phyloP scores from a whole-genome alignment of 495 filamentous ascomycete genomes.

The Rhizodiscina lignyota region DNA sequence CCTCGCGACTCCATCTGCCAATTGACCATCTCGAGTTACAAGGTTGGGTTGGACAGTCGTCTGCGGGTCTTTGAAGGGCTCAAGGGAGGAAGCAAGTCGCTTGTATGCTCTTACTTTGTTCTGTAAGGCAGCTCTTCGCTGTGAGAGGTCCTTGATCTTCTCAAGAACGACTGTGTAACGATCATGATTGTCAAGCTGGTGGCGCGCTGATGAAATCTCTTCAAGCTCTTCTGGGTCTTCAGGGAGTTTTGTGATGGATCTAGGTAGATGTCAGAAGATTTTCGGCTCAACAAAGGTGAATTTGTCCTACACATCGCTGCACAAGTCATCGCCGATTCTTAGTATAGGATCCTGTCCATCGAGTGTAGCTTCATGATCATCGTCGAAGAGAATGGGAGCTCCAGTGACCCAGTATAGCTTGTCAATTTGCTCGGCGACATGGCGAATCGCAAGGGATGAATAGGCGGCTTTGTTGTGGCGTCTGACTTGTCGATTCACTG shows the following conservation, averaged over 20 bases:
- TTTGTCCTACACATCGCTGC: too few species aligned
- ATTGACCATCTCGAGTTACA: constrained; percentile 52
- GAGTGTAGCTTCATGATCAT: too few species aligned
- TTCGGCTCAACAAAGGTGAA: too few species aligned
- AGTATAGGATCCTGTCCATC: not conserved
- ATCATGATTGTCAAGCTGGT: too few species aligned
- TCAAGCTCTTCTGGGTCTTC: not conserved
- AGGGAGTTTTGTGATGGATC: constrained; percentile 11
- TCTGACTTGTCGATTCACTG: constrained; percentile 48
- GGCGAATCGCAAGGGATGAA: constrained; percentile 54
- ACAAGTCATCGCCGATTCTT: not conserved
- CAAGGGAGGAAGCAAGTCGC: constrained; percentile 38
- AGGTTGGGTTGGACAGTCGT: constrained; percentile 60
- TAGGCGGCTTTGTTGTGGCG: constrained; percentile 60
- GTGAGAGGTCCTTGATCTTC: constrained; percentile 31
- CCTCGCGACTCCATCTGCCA: constrained; percentile 55
- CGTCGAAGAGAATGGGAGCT: too few species aligned
- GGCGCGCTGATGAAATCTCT: too few species aligned
- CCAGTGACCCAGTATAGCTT: constrained; percentile 44
- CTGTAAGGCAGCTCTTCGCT: constrained; percentile 32
- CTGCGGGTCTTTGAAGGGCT: constrained; percentile 38
- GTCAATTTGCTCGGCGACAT: constrained; percentile 73
- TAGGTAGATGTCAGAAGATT: not conserved
- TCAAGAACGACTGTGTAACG: not conserved
- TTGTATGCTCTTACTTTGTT: constrained; percentile 39